These are phyloP conservation scores for Alternaria incomplexa DNA, from an alignment of 2,329 filamentous ascomycete genomes.

Conservation along the genomic window DNA sequence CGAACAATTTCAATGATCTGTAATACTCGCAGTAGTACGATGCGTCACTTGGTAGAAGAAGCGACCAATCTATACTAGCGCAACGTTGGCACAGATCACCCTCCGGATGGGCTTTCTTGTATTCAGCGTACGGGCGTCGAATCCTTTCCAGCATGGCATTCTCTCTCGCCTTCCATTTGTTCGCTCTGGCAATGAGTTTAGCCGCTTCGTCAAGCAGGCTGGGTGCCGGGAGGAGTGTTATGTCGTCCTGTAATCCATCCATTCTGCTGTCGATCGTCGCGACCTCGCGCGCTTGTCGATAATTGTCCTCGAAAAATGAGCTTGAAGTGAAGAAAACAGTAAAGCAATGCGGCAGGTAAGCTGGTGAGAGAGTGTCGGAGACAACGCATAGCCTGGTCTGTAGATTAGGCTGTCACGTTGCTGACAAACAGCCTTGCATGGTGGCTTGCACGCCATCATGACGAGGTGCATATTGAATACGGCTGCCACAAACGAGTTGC, in stretches of 20 bases:
- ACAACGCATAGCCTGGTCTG: neutral
- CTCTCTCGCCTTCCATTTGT: too few relatives aligned
- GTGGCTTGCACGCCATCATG: neutral
- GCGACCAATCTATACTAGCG: neutral
- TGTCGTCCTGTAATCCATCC: too few relatives aligned
- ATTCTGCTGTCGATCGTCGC: too few relatives aligned
- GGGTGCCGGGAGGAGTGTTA: too few relatives aligned
- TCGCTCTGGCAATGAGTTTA: too few relatives aligned
- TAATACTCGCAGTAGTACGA: too few relatives aligned
- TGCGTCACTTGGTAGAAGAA: neutral
- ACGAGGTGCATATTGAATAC: rapidly evolving
- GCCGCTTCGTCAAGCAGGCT: too few relatives aligned
- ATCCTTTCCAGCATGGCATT: rapidly evolving
- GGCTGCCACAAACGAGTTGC: too few relatives aligned
- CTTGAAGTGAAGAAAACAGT: too few relatives aligned
- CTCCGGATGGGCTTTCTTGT: rapidly evolving
- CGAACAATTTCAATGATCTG: rapidly evolving
- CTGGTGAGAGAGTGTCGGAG: neutral
- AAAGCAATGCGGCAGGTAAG: too few relatives aligned
- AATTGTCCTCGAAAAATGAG: too few relatives aligned
- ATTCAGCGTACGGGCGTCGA: neutral
- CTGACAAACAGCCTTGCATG: neutral
- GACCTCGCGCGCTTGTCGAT: too few relatives aligned
- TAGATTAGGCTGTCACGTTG: neutral
- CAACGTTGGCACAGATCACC: neutral